Base-by-base conservation (phyloP, 2,329 filamentous ascomycete species). In the Ilyonectria sp. region DNA sequence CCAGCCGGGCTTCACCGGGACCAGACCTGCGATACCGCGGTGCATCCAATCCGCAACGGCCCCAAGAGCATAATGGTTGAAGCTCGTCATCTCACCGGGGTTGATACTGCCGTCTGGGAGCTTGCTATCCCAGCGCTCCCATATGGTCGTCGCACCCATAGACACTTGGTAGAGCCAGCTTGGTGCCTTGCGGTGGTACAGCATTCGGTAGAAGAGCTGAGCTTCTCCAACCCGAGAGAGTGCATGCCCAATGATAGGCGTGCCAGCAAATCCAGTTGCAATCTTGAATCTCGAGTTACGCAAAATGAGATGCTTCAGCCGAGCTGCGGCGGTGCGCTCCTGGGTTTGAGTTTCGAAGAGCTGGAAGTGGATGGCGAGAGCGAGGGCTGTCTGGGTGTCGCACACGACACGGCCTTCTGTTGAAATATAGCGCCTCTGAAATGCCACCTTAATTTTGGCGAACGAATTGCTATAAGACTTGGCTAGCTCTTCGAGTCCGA, bases 51-150 rank as follows among this genome's bases (percentile, higher is more conserved):
- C 79, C 1, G 81, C 83, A 4, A 86, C 83, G 5, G 82, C 81
- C 0, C 84, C 84, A 11, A 85, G 80, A 0, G 84, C 81, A 58
- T 86, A 86, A 68, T 86, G 84, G 50, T 86, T 85, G 69, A 85
- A 85, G 9, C 82, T 85, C 0, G 83, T 86, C 85, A 86, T 86
- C 33, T 78, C 72, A 1, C 84, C 82, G 0, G 81, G 77, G 65
- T 86, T 86, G 8, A 86, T 74, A 1, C 69, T 77, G 0, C 84
- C 84, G 60, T 86, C 77, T 0, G 81, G 76, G 0, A 85, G 72
- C 52, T 86, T 76, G 40, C 80, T 82, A 65, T 87, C 83, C 85
- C 85, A 86, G 3, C 85, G 79, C 69, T 87, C 21, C 85, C 84
- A 87, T 0, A 82, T 84, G 0, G 84, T 86, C 0, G 85, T 87